Base-by-base conservation (phyloP, 129 eudicot genomes). In the Helianthus tuberosus region DNA sequence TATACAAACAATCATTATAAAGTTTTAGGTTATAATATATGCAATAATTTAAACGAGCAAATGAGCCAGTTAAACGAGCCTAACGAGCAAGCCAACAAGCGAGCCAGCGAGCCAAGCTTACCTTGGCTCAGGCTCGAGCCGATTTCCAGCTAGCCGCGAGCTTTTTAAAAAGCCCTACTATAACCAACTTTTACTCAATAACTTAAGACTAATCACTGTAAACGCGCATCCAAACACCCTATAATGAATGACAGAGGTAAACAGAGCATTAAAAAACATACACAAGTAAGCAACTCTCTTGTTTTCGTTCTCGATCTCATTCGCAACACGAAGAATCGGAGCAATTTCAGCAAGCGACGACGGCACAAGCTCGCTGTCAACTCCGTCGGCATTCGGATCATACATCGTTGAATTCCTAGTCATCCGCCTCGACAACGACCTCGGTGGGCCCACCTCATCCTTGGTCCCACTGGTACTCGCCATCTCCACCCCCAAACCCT, bases 401-500 rank as follows among this genome's bases (percentile, higher is more conserved):
- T 71, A 58, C 87, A 86, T 83, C 0, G 96, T 88, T 25, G 88
- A 78, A 15, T 75, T 54, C 77, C 89, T 81, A 12, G 83, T 71
- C 76, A 86, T 75, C 59, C 85, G 48, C 82, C 88, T 77, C 9
- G 96, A 88, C 7, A 81, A 38, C 55, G 91, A 80, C 77, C 83
- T 81, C 43, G 86, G 89, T n/a, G 92, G 91, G 14, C 79, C 90
- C 74, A 78, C 84, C 4, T 39, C 89, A 71, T 72, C 78, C 68
- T 82, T 91, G 63, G 88, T 87, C 81, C 96, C 97, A 81, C 97
- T 90, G 25, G 93, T 53, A 82, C 99, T 94, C 85, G 97, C 97
- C 98, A 93, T 93, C 36, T 44, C 35, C 65, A 46, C 41, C 64
- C 35, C 38, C 17, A 41, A 49, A 60, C 59, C 5, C 65, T n/a